A percentile compares a stretch with the other conserved stretches of the same genome.
Conservation (phyloP, 768 basidiomycete genomes). For the Leccinum sublutescens region DNA sequence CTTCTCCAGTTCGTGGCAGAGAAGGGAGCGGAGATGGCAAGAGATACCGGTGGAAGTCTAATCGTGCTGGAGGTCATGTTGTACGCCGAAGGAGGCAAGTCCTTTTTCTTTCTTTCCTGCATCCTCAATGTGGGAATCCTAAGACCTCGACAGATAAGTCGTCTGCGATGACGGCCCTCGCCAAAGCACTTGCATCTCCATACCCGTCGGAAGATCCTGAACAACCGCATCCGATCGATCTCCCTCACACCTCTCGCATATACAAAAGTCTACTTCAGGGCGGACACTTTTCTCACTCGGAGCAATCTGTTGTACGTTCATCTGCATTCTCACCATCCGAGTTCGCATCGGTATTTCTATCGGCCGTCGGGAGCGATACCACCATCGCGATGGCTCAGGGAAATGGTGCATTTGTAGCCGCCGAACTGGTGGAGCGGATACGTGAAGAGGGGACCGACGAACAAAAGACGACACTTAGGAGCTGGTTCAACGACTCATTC, state of each 20-base stretch:
- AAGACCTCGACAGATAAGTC: conserved; percentile 60
- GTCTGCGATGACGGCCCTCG: conserved; percentile 56
- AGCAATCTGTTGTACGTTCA: conserved; percentile 51
- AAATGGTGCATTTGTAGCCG: conserved; percentile 73
- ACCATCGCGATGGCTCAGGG: conserved; percentile 54
- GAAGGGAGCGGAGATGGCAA: conserved; percentile 57
- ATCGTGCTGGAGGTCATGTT: conserved; percentile 82
- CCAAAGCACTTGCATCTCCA: conserved; percentile 51
- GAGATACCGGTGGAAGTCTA: conserved; percentile 79
- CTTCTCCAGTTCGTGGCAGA: conserved; percentile 69
- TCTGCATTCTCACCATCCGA: conserved; percentile 52
- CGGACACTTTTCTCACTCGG: conserved; percentile 75
- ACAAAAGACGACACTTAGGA: conserved; percentile 46
- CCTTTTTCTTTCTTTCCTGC: conserved; percentile 9
- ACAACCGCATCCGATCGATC: conserved; percentile 68
- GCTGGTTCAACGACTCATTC: conserved; percentile 57
- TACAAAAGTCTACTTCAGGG: conserved; percentile 92
- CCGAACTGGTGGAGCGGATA: conserved; percentile 66
- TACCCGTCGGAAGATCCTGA: conserved; percentile 54
- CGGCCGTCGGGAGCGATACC: conserved; percentile 49
- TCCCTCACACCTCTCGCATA: conserved; percentile 77
- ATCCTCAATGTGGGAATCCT: background rate
- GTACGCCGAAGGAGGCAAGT: conserved; percentile 73
- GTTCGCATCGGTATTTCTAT: conserved; percentile 62
- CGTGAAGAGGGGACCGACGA: conserved; percentile 38